Conservation (phyloP, 768 basidiomycete species). For the Lactarius hengduanensis region DNA sequence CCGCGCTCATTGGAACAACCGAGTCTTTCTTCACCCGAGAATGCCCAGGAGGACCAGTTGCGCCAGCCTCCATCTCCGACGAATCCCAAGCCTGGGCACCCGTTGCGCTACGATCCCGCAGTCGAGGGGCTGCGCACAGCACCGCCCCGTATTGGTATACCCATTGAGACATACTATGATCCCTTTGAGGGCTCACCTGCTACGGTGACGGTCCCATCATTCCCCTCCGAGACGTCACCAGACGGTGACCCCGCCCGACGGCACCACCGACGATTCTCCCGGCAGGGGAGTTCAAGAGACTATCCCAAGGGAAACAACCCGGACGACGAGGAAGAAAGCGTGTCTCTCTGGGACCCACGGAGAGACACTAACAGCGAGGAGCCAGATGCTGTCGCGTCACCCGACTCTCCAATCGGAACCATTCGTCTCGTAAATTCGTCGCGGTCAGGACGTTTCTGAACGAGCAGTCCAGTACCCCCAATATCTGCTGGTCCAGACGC, state of each 20-base stretch:
- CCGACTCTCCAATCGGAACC: constrained; percentile 22
- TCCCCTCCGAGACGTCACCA: not conserved
- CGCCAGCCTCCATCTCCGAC: not conserved
- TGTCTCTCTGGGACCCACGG: constrained; percentile 45
- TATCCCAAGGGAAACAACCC: constrained; percentile 41
- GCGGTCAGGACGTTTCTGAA: constrained; percentile 16
- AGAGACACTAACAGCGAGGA: constrained; percentile 11
- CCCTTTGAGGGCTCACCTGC: constrained; percentile 20
- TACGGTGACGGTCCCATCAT: constrained; percentile 13
- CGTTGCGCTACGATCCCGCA: not conserved
- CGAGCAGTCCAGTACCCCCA: no score
- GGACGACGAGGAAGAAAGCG: constrained; percentile 62
- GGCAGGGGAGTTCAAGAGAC: constrained; percentile 40
- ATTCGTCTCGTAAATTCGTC: constrained; percentile 23
- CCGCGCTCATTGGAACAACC: not conserved
- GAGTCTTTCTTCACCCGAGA: not conserved
- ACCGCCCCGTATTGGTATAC: constrained; percentile 16
- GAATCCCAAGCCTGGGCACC: not conserved
- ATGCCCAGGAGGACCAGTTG: not conserved
- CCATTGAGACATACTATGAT: constrained; percentile 1
- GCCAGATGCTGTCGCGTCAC: not conserved
- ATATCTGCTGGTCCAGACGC: not conserved
- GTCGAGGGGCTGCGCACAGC: constrained; percentile 17
- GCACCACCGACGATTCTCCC: constrained; percentile 37
- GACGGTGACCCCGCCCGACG: not conserved